phyloP scores from a whole-genome alignment of 805 yeast species.

The Debaryomyces tyrocola region DNA sequence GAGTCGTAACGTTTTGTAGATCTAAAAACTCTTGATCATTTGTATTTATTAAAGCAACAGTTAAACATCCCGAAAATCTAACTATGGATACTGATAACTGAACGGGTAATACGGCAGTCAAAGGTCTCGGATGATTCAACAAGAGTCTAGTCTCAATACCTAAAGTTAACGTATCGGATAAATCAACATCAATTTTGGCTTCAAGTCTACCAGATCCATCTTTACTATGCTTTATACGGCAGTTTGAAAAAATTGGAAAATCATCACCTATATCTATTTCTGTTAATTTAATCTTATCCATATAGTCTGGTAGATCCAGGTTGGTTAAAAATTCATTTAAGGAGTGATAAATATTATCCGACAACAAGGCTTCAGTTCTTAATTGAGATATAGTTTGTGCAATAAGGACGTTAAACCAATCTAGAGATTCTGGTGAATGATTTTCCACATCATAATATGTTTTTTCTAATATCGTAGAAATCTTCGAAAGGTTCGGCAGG shows the following conservation, averaged over 20 bases:
- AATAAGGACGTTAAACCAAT: slow-evolving; percentile 93
- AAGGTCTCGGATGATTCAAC: slow-evolving; percentile 78
- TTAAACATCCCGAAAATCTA: slow-evolving; percentile 84
- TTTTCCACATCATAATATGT: slow-evolving; percentile 88
- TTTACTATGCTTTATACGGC: slow-evolving; percentile 68
- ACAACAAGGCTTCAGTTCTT: slow-evolving; percentile 81
- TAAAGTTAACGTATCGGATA: slow-evolving; percentile 80
- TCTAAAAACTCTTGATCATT: slow-evolving; percentile 33
- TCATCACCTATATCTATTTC: slow-evolving; percentile 94
- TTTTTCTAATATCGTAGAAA: slow-evolving; percentile 69
- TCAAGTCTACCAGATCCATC: slow-evolving; percentile 59
- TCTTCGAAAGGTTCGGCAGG: slow-evolving; percentile 14
- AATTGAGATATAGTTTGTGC: slow-evolving; percentile 89
- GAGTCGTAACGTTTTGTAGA: slow-evolving; percentile 4
- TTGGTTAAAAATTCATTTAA: slow-evolving; percentile 64
- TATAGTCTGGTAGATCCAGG: slow-evolving; percentile 72
- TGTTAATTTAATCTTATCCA: slow-evolving; percentile 75
- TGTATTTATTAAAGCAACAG: slow-evolving; percentile 64
- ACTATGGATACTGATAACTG: slow-evolving; percentile 83
- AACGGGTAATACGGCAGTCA: slow-evolving; percentile 85
- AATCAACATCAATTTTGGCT: slow-evolving; percentile 88
- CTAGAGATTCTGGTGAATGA: slow-evolving; percentile 87
- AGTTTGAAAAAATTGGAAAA: slow-evolving; percentile 92
- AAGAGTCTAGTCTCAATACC: slow-evolving; percentile 81
- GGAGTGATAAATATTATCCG: slow-evolving; percentile 82